Conservation (phyloP, 2,329 filamentous ascomycete genomes). For the Fusarium dimerum region DNA sequence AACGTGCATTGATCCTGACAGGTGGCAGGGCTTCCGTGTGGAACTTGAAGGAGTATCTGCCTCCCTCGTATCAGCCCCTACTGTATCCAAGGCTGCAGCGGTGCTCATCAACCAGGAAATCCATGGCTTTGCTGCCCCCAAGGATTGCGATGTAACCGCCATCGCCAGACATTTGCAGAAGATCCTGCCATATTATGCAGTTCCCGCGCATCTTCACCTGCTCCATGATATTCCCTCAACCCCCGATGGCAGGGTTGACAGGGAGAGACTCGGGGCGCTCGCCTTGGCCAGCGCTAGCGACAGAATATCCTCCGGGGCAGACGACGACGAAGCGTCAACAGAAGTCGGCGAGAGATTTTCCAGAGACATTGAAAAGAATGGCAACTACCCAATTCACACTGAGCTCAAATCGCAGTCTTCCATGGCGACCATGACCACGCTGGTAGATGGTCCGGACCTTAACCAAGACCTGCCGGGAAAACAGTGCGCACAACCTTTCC, state of each 20-base stretch:
- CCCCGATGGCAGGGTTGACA: constrained; percentile 58
- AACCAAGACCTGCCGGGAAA: constrained; percentile 42
- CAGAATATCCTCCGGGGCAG: no score
- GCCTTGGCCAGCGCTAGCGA: constrained; percentile 18
- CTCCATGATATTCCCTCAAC: constrained; percentile 50
- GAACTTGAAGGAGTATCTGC: constrained; percentile 59
- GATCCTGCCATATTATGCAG: constrained; percentile 56
- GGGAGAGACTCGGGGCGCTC: constrained; percentile 43
- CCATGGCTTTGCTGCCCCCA: constrained; percentile 50
- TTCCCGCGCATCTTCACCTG: constrained; percentile 48
- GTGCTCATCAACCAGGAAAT: constrained; percentile 49
- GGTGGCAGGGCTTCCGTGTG: constrained; percentile 55
- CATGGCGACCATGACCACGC: constrained; percentile 29
- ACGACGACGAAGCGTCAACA: background rate
- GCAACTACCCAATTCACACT: constrained; percentile 3
- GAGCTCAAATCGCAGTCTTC: constrained; percentile 35
- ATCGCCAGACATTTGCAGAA: constrained; percentile 43
- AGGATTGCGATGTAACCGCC: constrained; percentile 35
- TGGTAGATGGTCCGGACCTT: constrained; percentile 34
- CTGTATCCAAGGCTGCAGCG: constrained; percentile 48
- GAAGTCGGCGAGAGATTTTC: constrained; percentile 4
- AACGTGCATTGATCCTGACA: constrained; percentile 2
- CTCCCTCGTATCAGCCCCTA: constrained; percentile 47
- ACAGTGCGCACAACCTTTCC: constrained; percentile 38
- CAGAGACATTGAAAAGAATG: background rate